Conservation (phyloP, 169 alveolate species). For the Eimeria acervulina region DNA sequence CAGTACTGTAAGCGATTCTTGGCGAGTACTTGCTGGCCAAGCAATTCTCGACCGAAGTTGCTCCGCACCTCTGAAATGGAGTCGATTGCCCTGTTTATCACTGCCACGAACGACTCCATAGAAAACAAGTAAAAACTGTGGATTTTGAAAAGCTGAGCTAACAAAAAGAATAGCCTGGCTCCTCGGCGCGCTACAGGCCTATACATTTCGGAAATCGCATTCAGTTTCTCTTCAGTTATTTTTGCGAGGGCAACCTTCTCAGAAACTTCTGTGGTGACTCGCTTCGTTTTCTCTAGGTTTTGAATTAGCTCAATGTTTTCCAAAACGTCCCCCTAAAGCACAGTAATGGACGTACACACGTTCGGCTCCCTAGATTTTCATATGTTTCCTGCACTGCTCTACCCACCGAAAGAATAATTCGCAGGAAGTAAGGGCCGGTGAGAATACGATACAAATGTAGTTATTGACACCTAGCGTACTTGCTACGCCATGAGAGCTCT, state of each 20-base stretch:
- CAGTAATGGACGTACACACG: neutral
- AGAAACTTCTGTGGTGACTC: conserved; percentile 95
- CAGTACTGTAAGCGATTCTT: neutral
- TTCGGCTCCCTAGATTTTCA: neutral
- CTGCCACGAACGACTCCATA: conserved; percentile 96
- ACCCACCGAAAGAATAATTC: neutral
- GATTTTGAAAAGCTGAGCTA: conserved; percentile 89
- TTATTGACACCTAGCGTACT: neutral
- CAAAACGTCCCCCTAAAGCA: conserved; percentile 92
- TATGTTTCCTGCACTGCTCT: neutral
- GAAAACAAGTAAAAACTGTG: conserved; percentile 97
- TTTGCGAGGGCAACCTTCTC: conserved; percentile 96
- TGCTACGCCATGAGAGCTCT: neutral
- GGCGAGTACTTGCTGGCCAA: neutral
- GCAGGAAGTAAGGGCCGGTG: neutral
- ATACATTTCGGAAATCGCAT: conserved; percentile 96
- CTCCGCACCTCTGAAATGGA: conserved; percentile 92
- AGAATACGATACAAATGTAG: neutral
- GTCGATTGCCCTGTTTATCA: conserved; percentile 96
- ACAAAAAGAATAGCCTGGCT: conserved; percentile 80
- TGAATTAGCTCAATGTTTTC: conserved; percentile 97
- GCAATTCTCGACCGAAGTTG: conserved; percentile 75
- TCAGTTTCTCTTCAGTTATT: conserved; percentile 96
- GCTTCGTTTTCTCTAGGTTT: conserved; percentile 96
- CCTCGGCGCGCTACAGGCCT: conserved; percentile 95